Conservation (phyloP, 2,329 filamentous ascomycete species). For the Fonsecaea multimorphosa region DNA sequence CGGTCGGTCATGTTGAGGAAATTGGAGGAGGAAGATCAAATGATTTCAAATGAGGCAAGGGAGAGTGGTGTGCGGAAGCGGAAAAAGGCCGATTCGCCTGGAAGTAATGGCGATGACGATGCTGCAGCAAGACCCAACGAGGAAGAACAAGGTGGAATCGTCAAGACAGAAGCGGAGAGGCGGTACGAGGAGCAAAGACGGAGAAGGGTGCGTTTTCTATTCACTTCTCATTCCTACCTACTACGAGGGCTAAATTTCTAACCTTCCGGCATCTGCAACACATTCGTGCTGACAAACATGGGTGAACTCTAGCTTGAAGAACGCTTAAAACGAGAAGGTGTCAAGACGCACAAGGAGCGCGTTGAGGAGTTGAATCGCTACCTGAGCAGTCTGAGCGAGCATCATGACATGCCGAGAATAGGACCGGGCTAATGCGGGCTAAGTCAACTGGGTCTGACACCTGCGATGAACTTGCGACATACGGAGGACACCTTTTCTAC, state of each 20-base stretch:
- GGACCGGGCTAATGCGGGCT: conserved; percentile 37
- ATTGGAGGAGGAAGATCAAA: conserved; percentile 36
- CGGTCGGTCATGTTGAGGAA: conserved; percentile 38
- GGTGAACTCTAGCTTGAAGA: conserved; percentile 71
- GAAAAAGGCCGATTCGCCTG: neutral
- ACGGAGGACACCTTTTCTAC: neutral
- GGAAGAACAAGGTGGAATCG: conserved; percentile 43
- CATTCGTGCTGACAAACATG: conserved; percentile 1
- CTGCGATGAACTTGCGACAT: neutral
- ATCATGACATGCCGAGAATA: conserved; percentile 80
- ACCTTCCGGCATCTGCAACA: neutral
- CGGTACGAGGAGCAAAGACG: conserved; percentile 79
- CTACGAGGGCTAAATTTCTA: neutral
- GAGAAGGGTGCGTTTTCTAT: conserved; percentile 69
- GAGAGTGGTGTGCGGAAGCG: neutral
- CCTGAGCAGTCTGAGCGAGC: conserved; percentile 87
- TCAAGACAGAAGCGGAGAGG: conserved; percentile 84
- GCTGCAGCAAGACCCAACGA: conserved; percentile 39
- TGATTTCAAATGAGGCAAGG: conserved; percentile 39
- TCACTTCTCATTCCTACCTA: conserved; percentile 27
- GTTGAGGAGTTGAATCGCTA: conserved; percentile 97
- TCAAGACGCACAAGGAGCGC: conserved; percentile 95
- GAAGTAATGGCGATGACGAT: neutral
- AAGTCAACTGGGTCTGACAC: neutral
- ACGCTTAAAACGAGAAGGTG: conserved; percentile 78